These are phyloP conservation scores for Backusella psychrophila DNA, from an alignment of 192 early-diverging fungal genomes.

Conservation along the genomic window DNA sequence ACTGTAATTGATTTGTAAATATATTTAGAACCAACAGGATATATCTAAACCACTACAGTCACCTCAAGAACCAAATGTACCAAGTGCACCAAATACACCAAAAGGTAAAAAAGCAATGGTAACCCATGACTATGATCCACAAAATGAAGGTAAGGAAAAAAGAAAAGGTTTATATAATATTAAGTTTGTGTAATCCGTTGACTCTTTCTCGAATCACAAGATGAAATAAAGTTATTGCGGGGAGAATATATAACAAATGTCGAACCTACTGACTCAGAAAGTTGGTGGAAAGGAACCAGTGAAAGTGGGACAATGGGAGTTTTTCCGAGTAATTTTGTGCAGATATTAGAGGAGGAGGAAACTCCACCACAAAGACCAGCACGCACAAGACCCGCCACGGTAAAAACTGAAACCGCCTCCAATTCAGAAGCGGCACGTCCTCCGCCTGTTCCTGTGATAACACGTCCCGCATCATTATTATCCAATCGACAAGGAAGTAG, in stretches of 20 bases:
- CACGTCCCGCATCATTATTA: conserved; percentile 28
- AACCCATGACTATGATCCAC: conserved; percentile 45
- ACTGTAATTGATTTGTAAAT: neutral
- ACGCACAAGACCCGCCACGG: conserved; percentile 26
- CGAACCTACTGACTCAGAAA: conserved; percentile 44
- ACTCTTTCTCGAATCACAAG: conserved; percentile 21
- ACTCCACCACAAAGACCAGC: conserved; percentile 25
- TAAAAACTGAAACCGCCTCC: conserved; percentile 10
- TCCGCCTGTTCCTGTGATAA: conserved; percentile 27
- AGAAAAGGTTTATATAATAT: neutral
- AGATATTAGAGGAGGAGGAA: conserved; percentile 18
- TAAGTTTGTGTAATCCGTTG: neutral
- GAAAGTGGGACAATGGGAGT: conserved; percentile 46
- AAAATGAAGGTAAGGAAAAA: conserved; percentile 40
- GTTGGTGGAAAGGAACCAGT: conserved; percentile 55
- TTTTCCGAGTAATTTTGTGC: conserved; percentile 54
- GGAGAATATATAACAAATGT: conserved; percentile 44
- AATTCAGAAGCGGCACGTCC: conserved; percentile 7
- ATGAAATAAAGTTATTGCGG: conserved; percentile 44
- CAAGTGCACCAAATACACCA: neutral
- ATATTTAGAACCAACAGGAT: neutral
- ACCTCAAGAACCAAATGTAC: neutral
- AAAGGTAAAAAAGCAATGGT: conserved; percentile 38
- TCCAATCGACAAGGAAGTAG: neutral
- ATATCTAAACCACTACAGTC: neutral